Conservation (phyloP, 257 asterid species). For the Salvia rosmarinus region DNA sequence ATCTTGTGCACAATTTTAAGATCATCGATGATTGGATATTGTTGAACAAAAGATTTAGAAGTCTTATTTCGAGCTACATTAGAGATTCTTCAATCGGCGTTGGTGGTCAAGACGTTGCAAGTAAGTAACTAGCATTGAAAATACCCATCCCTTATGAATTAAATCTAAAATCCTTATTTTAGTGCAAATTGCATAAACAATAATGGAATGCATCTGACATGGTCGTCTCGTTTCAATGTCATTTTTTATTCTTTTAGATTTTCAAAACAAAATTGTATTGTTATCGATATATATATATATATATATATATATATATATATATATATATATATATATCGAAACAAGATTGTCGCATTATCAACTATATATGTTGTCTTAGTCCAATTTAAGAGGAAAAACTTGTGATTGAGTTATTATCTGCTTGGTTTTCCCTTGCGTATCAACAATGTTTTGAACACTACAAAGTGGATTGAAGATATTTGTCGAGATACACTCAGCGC, state of each 20-base stretch:
- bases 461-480: conserved; percentile 61
- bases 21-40: conserved; percentile 58
- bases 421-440: conserved; percentile 32
- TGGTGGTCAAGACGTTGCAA: conserved; percentile 83
- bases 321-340: no score
- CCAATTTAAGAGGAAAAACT: not conserved
- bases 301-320: no score
- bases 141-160: not conserved
- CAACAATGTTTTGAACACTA: conserved; percentile 56
- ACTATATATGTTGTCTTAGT: not conserved
- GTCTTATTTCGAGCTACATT: conserved; percentile 88
- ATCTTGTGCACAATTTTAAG: not conserved
- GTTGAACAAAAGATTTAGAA: conserved; percentile 94
- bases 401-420: not conserved
- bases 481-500: no score
- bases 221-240: no score
- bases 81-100: conserved; percentile 96
- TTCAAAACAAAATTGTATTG: not conserved
- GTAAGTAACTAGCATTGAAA: conserved; percentile 48
- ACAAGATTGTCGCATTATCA: not conserved
- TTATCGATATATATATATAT: not conserved
- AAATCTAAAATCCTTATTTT: not conserved
- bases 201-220: no score
- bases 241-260: not conserved
- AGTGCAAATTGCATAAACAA: not conserved